Conservation (phyloP, 139 green algal species). For the Pseudopediastrum boryanum region DNA sequence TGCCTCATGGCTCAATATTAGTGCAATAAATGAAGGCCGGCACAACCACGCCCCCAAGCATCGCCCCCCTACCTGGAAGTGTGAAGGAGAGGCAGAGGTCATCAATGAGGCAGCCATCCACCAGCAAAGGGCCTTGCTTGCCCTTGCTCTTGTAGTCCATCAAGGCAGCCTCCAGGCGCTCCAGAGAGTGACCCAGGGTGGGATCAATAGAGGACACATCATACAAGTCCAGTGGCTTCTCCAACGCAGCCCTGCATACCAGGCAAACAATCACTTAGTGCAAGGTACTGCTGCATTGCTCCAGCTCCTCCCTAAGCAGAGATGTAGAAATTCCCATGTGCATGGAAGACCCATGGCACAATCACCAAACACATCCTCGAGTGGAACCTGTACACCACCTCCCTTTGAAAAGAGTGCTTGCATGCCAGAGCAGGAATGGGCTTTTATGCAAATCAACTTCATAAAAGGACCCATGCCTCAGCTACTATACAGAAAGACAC, state of each 20-base stretch:
- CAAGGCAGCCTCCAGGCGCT: constrained; percentile 67
- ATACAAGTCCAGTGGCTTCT: constrained; percentile 71
- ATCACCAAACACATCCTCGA: too few relatives aligned
- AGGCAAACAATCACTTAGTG: neutral
- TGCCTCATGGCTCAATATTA: too few relatives aligned
- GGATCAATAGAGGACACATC: constrained; percentile 82
- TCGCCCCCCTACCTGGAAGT: constrained; percentile 73
- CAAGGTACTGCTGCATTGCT: too few relatives aligned
- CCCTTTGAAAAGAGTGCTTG: too few relatives aligned
- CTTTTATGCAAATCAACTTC: too few relatives aligned
- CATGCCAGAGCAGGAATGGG: too few relatives aligned
- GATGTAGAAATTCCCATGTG: neutral
- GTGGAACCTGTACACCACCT: too few relatives aligned
- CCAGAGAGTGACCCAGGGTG: constrained; percentile 72
- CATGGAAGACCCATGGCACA: too few relatives aligned
- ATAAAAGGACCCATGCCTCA: neutral
- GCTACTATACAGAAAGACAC: too few relatives aligned
- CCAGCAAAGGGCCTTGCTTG: constrained; percentile 44
- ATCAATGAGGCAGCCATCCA: constrained; percentile 81
- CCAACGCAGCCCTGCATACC: constrained; percentile 53
- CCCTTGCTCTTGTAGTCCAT: neutral
- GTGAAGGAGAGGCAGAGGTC: constrained; percentile 96
- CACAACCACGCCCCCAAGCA: too few relatives aligned
- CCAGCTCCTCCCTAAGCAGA: neutral
- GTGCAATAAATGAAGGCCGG: too few relatives aligned